Conservation (phyloP, 345 rosid genomes). For the Eucalyptus albens region DNA sequence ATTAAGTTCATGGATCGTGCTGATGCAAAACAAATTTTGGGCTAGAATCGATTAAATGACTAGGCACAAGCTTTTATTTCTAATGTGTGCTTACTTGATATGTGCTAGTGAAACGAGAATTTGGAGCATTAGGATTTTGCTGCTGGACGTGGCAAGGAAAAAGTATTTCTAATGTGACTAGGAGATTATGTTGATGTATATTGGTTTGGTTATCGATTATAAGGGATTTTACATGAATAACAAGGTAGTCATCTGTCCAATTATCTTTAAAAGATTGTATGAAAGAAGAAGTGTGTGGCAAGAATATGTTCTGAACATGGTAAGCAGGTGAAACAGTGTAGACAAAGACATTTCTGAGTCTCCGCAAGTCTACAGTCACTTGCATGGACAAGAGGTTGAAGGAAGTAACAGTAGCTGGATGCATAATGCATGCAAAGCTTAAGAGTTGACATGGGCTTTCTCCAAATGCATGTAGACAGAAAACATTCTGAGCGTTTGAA, state of each 20-base stretch:
- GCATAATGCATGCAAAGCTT: background rate
- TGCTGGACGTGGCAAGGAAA: background rate
- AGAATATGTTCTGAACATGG: background rate
- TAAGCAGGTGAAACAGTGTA: background rate
- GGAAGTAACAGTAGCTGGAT: background rate
- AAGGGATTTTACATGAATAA: background rate
- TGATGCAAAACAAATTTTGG: background rate
- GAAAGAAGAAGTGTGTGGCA: background rate
- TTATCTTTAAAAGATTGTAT: background rate
- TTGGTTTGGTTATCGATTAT: background rate
- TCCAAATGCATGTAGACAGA: background rate
- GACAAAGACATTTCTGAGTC: background rate
- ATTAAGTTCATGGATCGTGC: background rate
- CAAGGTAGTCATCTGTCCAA: background rate
- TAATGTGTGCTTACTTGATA: background rate
- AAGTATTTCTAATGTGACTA: background rate
- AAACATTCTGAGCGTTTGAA: background rate
- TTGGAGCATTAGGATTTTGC: background rate
- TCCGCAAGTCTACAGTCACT: background rate
- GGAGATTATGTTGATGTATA: background rate
- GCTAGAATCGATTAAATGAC: background rate
- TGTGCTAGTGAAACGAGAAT: background rate
- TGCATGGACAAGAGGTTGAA: background rate
- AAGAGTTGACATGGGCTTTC: background rate
- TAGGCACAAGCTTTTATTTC: background rate